Evolutionary conservation across 2,329 filamentous ascomycete species (phyloP), one percentile per base, ranked within the genome.

Genomic region (Taxawa tesnikishii): DNA sequence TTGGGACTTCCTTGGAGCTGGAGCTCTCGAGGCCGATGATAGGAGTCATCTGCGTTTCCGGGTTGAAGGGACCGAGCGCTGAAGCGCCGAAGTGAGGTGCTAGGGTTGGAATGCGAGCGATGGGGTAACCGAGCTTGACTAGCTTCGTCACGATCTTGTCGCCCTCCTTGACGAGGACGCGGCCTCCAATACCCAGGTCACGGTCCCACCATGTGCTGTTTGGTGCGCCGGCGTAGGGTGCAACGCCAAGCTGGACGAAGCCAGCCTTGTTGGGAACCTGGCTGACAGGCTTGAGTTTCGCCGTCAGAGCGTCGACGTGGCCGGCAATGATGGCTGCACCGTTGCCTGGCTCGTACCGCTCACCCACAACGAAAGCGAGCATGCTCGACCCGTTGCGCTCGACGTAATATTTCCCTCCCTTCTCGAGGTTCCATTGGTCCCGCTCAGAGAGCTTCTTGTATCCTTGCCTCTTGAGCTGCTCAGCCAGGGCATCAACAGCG

Each of bases 161-260:
- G 3, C 73, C 59, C 45, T 94, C 78, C 41, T 77, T 81, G 28
- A 96, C 77, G 29, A 96, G 67, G 4, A 96, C 88, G 27, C 85
- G 70, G 24, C 90, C 90, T 42, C 85, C 90, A 46, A 96, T 81
- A 43, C 82, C 79, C 31, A 98, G 69, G 55, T 98, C 90, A 23
- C 90, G 75, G 56, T 96, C 90, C 88, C 87, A 96, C 90, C 90
- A 96, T 1, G 90, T 96, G 40, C 68, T 67, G 52, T 87, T 90
- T 39, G 96, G 61, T 2, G 67, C 85, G 31, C 90, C 88, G 7
- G 85, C 88, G 53, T 96, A 98, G 1, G 83, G 90, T 3, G 90
- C 87, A 32, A 96, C 83, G 15, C 83, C 88, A 5, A 96, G 70
- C 62, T 96, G 84, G 16, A 83, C 56, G 51, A 84, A 98, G 33